phyloP scores from a whole-genome alignment of 495 filamentous ascomycete genomes.

The Rhypophila decipiens region DNA sequence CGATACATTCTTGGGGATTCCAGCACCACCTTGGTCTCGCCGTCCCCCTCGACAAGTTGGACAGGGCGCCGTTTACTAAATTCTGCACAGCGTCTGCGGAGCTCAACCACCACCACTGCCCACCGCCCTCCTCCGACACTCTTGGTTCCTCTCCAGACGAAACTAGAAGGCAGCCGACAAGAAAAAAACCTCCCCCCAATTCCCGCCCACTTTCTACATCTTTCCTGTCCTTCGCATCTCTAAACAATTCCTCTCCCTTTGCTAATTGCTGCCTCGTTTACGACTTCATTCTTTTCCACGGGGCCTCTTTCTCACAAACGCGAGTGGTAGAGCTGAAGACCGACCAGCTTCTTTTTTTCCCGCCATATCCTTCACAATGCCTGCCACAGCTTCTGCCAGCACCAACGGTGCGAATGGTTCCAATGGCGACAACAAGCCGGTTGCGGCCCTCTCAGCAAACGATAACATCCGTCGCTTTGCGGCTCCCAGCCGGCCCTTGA shows the following conservation, averaged over 20 bases:
- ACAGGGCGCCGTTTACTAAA: slow-evolving; percentile 11
- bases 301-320: neutral
- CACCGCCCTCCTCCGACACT: neutral
- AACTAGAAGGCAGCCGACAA: slow-evolving; percentile 20
- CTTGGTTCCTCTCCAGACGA: slow-evolving; percentile 6
- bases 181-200: slow-evolving; percentile 24
- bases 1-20: slow-evolving; percentile 20
- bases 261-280: neutral
- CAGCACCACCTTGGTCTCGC: slow-evolving; percentile 6
- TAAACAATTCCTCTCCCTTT: slow-evolving; percentile 4
- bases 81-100: slow-evolving; percentile 14
- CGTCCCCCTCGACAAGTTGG: slow-evolving; percentile 2
- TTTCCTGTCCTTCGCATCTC: slow-evolving; percentile 5
- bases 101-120: slow-evolving; percentile 4
- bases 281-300: neutral
- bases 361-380: slow-evolving; percentile 40
- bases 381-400: slow-evolving; percentile 32
- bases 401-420: slow-evolving; percentile 34
- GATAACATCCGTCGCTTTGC: slow-evolving; percentile 97
- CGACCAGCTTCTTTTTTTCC: too few species aligned
- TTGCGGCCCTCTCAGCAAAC: slow-evolving; percentile 64
- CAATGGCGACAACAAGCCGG: slow-evolving; percentile 15
- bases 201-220: slow-evolving; percentile 9
- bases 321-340: slow-evolving; percentile 7
- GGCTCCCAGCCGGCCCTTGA: slow-evolving; percentile 85